Evolutionary conservation across 805 yeast species (phyloP), one percentile per base, ranked within the genome.

Genomic region (Pichia gijzeniarum): DNA sequence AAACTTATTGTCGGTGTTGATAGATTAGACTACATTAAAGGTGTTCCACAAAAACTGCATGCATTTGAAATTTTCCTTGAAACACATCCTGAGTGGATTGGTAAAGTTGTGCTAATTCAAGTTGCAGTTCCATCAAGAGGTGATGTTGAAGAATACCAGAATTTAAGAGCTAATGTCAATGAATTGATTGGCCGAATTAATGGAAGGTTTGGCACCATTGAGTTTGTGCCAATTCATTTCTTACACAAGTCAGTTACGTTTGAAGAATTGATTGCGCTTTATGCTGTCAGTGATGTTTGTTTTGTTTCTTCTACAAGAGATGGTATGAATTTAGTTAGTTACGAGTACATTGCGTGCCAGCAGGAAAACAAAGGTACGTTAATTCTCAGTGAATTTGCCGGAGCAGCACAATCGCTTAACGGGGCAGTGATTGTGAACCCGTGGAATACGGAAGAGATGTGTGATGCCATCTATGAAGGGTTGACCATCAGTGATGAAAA

Each of bases 71-170:
- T 90, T 12, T 93, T 93, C 54, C 67, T 93, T 40, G 80, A 80
- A 37, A 95, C 87, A 56, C 95, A 93, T 63, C 99, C 99, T 0
- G 96, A 91, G 65, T 93, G 96, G 96, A 86, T 90, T 31, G 99
- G 99, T 10, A 93, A 93, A 64, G 97, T 90, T 6, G 90, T 93
- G 2, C 70, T 93, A 41, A 91, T 93, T 8, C 99, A 93, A 65
- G 91, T 93, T 31, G 99, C 99, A 0, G 97, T 93, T 18, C 99
- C 99, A 3, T 85, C 95, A 17, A 76, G 99, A 56, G 97, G 96
- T 36, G 99, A 91, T 57, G 99, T 93, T 20, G 99, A 95, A 65
- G 99, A 95, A 63, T 95, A 93, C 64, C 98, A 93, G 61, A 82
- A 86, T 53, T 69, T 93, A 53, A 76, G 99, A 48, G 88, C 97